These are phyloP conservation scores for Xanthoconium purpureum DNA, from an alignment of 768 basidiomycete genomes.

Conservation along the genomic window DNA sequence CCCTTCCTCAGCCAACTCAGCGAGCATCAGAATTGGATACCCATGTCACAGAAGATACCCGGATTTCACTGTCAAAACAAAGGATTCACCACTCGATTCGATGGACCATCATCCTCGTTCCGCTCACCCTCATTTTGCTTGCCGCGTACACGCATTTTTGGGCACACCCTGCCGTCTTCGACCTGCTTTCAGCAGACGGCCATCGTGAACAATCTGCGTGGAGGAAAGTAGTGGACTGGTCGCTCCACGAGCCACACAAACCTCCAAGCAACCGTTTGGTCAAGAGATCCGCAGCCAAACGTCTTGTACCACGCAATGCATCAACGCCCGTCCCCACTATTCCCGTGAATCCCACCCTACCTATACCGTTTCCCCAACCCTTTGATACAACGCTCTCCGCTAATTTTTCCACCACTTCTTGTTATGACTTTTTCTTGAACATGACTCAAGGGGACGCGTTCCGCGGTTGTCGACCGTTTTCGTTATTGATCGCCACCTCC, in stretches of 20 bases:
- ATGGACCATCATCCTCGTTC: conserved; percentile 56
- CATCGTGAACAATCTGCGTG: conserved; percentile 31
- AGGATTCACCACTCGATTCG: conserved; percentile 36
- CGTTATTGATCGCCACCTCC: conserved; percentile 58
- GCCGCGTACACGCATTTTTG: conserved; percentile 51
- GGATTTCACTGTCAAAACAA: conserved; percentile 28
- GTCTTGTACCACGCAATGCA: conserved; percentile 4
- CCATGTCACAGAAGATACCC: conserved; percentile 6
- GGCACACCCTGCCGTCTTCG: conserved; percentile 46
- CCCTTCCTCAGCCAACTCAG: conserved; percentile 23
- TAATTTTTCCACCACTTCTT: conserved; percentile 65
- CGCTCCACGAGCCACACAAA: conserved; percentile 42
- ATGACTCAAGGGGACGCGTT: conserved; percentile 66
- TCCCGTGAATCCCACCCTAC: conserved; percentile 45
- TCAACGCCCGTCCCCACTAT: conserved; percentile 23
- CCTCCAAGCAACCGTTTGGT: not conserved
- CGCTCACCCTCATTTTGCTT: conserved; percentile 52
- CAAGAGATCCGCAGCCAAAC: conserved; percentile 9
- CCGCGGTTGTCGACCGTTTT: conserved; percentile 74
- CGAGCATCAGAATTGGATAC: conserved; percentile 3
- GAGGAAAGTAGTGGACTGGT: conserved; percentile 35
- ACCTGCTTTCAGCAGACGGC: conserved; percentile 34
- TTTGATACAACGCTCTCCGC: conserved; percentile 59
- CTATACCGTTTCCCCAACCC: conserved; percentile 76
- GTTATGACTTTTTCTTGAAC: conserved; percentile 69